These are phyloP conservation scores for Byssoonygena ceratinophila DNA, from an alignment of 2,329 filamentous ascomycete genomes.

Conservation along the genomic window DNA sequence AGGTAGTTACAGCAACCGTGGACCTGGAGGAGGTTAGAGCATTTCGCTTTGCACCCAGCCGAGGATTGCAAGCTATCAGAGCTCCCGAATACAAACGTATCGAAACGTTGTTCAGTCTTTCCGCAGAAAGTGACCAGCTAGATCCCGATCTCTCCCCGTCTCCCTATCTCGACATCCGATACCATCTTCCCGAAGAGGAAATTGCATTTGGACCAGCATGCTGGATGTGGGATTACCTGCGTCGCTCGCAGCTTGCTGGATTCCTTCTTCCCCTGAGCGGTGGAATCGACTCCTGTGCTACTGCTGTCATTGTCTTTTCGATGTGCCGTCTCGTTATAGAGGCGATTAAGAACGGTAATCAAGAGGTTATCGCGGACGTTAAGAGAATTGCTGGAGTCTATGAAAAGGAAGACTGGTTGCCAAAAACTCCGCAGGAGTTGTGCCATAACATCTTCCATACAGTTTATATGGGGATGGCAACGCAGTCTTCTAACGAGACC, in stretches of 20 bases:
- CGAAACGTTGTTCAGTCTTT: slow-evolving; percentile 23
- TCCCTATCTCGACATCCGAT: slow-evolving; percentile 16
- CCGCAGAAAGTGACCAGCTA: slow-evolving; percentile 17
- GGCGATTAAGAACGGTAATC: slow-evolving; percentile 21
- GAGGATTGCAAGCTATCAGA: slow-evolving; percentile 24
- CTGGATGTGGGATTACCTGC: slow-evolving; percentile 28
- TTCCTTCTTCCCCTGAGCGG: slow-evolving; percentile 28
- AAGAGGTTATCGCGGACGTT: slow-evolving; percentile 22
- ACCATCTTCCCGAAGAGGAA: slow-evolving; percentile 23
- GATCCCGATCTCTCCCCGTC: slow-evolving; percentile 16
- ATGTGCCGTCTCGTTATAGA: slow-evolving; percentile 26
- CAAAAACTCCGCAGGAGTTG: slow-evolving; percentile 49
- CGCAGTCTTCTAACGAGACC: slow-evolving; percentile 55
- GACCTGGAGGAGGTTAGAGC: slow-evolving; percentile 58
- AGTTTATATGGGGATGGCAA: slow-evolving; percentile 58
- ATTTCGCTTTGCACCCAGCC: slow-evolving; percentile 20
- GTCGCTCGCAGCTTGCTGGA: slow-evolving; percentile 22
- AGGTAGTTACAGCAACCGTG: slow-evolving; percentile 53
- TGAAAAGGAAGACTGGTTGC: slow-evolving; percentile 31
- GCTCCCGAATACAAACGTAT: slow-evolving; percentile 23
- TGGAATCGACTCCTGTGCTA: slow-evolving; percentile 27
- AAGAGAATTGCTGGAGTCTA: slow-evolving; percentile 31
- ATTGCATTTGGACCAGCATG: slow-evolving; percentile 20
- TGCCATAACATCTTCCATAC: slow-evolving; percentile 50
- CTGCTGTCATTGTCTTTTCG: slow-evolving; percentile 25